Conservation (phyloP, 1,284 basidiomycete species). For the Trametes hirsuta region DNA sequence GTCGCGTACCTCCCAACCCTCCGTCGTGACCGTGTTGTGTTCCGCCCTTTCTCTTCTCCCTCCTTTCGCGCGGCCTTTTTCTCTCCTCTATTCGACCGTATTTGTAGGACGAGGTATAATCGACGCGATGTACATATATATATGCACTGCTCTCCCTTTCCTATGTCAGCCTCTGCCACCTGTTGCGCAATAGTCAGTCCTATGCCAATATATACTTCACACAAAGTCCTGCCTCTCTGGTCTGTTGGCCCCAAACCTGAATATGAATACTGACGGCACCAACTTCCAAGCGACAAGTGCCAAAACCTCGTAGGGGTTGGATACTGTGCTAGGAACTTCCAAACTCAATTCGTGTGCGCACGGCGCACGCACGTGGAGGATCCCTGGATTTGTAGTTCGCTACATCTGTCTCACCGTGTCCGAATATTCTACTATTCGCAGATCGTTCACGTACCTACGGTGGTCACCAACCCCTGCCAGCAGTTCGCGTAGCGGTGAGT, state of each 20-base stretch:
- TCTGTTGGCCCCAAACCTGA: no score
- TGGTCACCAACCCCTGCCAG: no score
- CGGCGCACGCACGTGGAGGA: no score
- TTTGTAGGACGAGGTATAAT: slow-evolving; percentile 27
- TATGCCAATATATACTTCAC: not conserved
- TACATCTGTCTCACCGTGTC: not conserved
- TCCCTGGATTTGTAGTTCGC: not conserved
- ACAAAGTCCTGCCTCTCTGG: no score
- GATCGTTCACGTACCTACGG: no score
- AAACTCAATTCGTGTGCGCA: no score
- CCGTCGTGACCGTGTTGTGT: slow-evolving; percentile 5
- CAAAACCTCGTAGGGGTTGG: no score
- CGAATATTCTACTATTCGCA: no score
- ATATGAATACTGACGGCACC: no score
- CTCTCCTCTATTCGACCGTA: slow-evolving; percentile 5
- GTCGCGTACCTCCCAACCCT: not conserved
- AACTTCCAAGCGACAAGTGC: no score
- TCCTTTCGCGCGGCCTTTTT: not conserved
- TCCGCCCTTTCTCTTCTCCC: not conserved
- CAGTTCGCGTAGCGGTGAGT: no score
- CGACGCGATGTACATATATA: slow-evolving; percentile 26
- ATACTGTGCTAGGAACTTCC: no score
- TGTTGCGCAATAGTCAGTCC: not conserved
- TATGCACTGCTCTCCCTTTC: slow-evolving; percentile 6
- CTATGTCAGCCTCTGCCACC: not conserved